Percentiles rank a stretch among this genome's conserved stretches.
Evolutionary conservation across 2,329 filamentous ascomycete genomes (phyloP).

Genomic region (Aspergillus tanneri): DNA sequence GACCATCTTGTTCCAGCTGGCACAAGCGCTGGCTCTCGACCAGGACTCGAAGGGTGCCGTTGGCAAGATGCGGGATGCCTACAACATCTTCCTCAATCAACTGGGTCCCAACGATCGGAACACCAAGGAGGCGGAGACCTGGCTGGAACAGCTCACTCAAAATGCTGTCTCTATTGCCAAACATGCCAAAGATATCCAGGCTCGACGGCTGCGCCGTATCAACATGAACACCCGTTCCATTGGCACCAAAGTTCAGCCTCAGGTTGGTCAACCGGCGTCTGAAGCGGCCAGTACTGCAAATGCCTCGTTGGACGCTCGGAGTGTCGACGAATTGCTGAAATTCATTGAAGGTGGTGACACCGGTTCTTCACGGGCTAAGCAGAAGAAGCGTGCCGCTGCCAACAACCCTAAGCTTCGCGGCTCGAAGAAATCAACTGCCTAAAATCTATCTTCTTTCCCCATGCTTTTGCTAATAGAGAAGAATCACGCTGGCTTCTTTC

Average conservation of each 20-base stretch:
- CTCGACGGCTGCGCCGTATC: conserved; percentile 69
- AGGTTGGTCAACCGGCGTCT: conserved; percentile 59
- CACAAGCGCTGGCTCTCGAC: conserved; percentile 92
- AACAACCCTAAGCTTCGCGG: conserved; percentile 47
- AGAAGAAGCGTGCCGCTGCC: conserved; percentile 46
- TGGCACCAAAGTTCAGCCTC: conserved; percentile 61
- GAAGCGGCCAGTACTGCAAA: conserved; percentile 46
- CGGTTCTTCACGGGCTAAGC: conserved; percentile 40
- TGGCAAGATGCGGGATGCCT: conserved; percentile 90
- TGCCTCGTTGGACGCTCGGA: conserved; percentile 67
- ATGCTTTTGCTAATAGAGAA: conserved; percentile 7
- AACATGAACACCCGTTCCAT: conserved; percentile 62
- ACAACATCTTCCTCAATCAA: conserved; percentile 87
- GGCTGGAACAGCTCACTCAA: conserved; percentile 93
- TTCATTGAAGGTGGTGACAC: conserved; percentile 77
- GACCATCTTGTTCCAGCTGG: conserved; percentile 93
- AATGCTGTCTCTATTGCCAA: conserved; percentile 94
- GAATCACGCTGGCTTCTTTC: conserved; percentile 16
- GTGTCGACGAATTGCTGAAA: conserved; percentile 87
- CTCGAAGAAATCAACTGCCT: conserved; percentile 41
- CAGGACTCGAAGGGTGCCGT: conserved; percentile 91
- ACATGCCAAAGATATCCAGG: conserved; percentile 83
- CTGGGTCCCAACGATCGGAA: conserved; percentile 91
- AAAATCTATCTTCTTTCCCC: conserved; percentile 17
- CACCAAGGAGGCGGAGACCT: conserved; percentile 95